Conservation (phyloP, 2,329 filamentous ascomycete genomes). For the Corinectria fuckeliana region DNA sequence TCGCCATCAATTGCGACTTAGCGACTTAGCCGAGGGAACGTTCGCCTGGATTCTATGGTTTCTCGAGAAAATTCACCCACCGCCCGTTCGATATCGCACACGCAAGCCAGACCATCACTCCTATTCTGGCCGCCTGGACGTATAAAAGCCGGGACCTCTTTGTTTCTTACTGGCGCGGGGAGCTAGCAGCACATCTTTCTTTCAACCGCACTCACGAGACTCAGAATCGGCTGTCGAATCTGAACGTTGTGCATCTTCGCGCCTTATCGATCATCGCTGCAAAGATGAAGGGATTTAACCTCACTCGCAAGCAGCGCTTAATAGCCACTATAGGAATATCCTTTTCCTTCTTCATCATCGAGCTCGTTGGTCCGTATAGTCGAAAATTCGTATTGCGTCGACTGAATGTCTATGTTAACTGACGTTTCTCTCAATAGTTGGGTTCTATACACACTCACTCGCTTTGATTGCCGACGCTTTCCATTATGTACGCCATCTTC, state of each 20-base stretch:
- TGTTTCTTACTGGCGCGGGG: background rate
- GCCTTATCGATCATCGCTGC: background rate
- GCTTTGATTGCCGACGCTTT: slow-evolving; percentile 80
- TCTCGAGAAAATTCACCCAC: slow-evolving; percentile 6
- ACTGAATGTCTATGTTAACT: slow-evolving; percentile 3
- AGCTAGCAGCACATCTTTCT: background rate
- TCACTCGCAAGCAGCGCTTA: slow-evolving; percentile 52
- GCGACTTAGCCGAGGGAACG: slow-evolving; percentile 10
- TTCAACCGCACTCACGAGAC: background rate
- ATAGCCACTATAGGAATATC: slow-evolving; percentile 57
- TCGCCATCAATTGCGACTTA: slow-evolving; percentile 16
- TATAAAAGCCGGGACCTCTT: slow-evolving; percentile 1
- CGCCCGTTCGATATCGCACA: background rate
- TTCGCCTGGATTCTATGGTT: slow-evolving; percentile 3
- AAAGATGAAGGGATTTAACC: slow-evolving; percentile 28
- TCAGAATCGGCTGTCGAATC: background rate
- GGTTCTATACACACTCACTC: slow-evolving; percentile 73
- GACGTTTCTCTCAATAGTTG: slow-evolving; percentile 53
- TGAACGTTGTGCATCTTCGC: background rate
- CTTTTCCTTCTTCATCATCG: slow-evolving; percentile 57
- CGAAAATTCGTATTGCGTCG: background rate
- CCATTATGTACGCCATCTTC: slow-evolving; percentile 66
- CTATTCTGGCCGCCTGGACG: background rate
- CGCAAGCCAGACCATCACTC: slow-evolving; percentile 17
- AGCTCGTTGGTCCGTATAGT: slow-evolving; percentile 52